Conservation (phyloP, 805 yeast genomes). For the Naumovozyma baii region DNA sequence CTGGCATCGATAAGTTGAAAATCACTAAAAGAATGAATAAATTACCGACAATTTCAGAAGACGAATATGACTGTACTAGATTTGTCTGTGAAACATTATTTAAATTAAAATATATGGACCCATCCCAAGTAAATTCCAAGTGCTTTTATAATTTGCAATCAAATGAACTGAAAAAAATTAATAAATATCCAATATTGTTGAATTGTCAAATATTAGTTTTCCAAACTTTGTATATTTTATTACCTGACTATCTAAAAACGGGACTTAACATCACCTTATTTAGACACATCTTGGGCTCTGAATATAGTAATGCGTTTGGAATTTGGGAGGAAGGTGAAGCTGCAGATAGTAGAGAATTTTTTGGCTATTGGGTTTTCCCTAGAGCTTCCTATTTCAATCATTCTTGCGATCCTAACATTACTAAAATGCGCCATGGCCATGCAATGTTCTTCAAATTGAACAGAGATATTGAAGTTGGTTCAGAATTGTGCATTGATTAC, state of each 20-base stretch:
- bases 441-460: slow-evolving; percentile 36
- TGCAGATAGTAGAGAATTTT: slow-evolving; percentile 41
- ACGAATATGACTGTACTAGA: slow-evolving; percentile 43
- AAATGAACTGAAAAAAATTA: slow-evolving; percentile 39
- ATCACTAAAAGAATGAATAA: slow-evolving; percentile 29
- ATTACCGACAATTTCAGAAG: slow-evolving; percentile 40
- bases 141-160: slow-evolving; percentile 40
- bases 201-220: slow-evolving; percentile 40
- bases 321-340: slow-evolving; percentile 44
- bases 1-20: slow-evolving; percentile 27
- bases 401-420: slow-evolving; percentile 50
- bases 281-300: slow-evolving; percentile 45
- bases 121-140: slow-evolving; percentile 7
- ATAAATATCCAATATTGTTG: slow-evolving; percentile 39
- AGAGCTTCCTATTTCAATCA: slow-evolving; percentile 62
- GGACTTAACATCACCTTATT: slow-evolving; percentile 33
- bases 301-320: slow-evolving; percentile 61
- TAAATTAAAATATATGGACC: slow-evolving; percentile 20
- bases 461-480: slow-evolving; percentile 33
- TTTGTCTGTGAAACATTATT: slow-evolving; percentile 36
- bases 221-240: slow-evolving; percentile 36
- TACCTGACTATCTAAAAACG: slow-evolving; percentile 31
- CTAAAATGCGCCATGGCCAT: slow-evolving; percentile 32
- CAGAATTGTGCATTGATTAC: slow-evolving; percentile 52
- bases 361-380: slow-evolving; percentile 54